Evolutionary conservation across 1,284 basidiomycete species (phyloP).

Genomic region (Cystobasidium slooffiae): DNA sequence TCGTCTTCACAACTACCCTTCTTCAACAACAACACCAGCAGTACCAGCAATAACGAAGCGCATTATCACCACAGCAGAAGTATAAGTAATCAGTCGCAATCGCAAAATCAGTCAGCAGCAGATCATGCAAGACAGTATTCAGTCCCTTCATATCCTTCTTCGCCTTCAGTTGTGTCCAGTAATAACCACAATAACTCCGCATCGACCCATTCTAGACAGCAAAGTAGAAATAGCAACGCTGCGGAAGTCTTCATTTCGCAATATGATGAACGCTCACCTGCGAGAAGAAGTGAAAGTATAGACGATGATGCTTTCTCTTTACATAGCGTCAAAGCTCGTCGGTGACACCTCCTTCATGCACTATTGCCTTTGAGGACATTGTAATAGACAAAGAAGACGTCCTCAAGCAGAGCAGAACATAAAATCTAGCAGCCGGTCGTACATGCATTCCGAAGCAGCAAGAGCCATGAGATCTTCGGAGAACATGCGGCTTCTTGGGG

Average conservation of each 20-base stretch:
- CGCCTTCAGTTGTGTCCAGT: too few relatives aligned
- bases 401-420: too few relatives aligned
- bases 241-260: background rate
- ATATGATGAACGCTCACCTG: background rate
- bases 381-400: background rate
- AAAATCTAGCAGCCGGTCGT: too few relatives aligned
- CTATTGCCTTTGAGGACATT: background rate
- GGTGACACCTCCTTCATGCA: background rate
- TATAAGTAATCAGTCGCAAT: conserved; percentile 3
- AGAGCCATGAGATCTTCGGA: too few relatives aligned
- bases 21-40: background rate
- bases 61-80: background rate
- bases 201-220: too few relatives aligned
- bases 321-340: conserved; percentile 21
- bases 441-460: too few relatives aligned
- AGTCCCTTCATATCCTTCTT: too few relatives aligned
- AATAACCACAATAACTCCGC: too few relatives aligned
- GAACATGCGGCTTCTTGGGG: too few relatives aligned
- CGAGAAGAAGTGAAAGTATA: background rate
- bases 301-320: conserved; percentile 12
- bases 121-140: too few relatives aligned
- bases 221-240: too few relatives aligned
- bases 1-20: background rate
- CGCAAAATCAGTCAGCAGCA: background rate
- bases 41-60: background rate